Base-by-base conservation (phyloP, 2,329 filamentous ascomycete genomes). In the Calonectria henricotiae region DNA sequence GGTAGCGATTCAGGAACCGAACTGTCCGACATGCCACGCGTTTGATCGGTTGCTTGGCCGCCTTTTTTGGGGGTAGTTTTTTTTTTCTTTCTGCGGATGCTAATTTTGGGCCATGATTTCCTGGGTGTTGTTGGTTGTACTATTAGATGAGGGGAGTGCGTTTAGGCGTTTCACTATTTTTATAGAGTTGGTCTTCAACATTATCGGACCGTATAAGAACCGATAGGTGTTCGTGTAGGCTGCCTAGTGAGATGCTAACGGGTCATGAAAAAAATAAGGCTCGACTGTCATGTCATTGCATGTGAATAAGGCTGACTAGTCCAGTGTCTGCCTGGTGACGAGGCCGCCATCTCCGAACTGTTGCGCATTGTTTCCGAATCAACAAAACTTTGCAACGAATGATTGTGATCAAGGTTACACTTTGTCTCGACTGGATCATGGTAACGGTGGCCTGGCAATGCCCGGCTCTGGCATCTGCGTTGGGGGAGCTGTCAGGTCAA, bases 1-100 rank as follows among this genome's bases (percentile, higher is more conserved):
- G 79, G 78, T n/a, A 83, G 82, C 63, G 81, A 84, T 67, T 83
- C 81, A 8, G 81, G 76, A 17, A 82, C 80, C 4, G 83, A 84
- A 66, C 76, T 83, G 74, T 80, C 79, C 30, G 78, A 80, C 2
- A 71, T 81, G 23, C 62, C 72, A 5, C 79, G 74, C 63, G 58
- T 70, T 27, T 70, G 67, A 27, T 74, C 75, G 41, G 70, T 72
- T 17, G 74, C 70, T 35, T 79, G 72, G 27, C 7, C 27, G 27
- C 27, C 2, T 7, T 11, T 13, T 2, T 20, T 20, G 20, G 20
- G 20, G 20, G 20, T 20, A 20, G 20, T 54, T 17, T 39, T 1
- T 39, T 1, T 5, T 63, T 54, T 46, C 4, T 39, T 30, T 15
- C 32, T 32, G 32, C 65, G n/a, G 43, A 35, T 20, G 32, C 12